Base-by-base conservation (phyloP, 2,329 filamentous ascomycete genomes). In the Aspergillus clavatus region DNA sequence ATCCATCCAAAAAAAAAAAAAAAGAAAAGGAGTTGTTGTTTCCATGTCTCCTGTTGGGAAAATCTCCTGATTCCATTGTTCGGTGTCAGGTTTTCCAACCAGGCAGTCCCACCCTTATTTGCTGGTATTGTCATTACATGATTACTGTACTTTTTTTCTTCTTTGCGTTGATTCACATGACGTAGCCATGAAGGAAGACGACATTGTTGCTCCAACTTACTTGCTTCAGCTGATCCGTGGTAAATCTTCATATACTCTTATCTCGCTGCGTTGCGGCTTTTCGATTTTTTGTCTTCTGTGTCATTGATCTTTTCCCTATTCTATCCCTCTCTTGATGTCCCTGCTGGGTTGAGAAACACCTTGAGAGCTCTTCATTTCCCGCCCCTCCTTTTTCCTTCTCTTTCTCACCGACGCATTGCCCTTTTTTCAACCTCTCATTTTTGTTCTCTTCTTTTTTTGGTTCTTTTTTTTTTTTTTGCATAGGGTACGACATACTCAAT, bases 161-260 rank as follows among this genome's bases (percentile, higher is more conserved):
- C 8, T 26, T 46, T 39, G 45, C 44, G 35, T 36, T 44, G 38
- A 41, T 57, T 58, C 61, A 61, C 59, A 64, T 65, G 62, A 65
- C 62, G 62, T 65, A 62, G 57, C 48, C 51, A 58, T 64, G 58
- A 62, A 48, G 52, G 54, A 52, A 35, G 31, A 11, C n/a, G n/a
- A n/a, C n/a, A n/a, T n/a, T n/a, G n/a, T n/a, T n/a, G n/a, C n/a
- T n/a, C n/a, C n/a, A n/a, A n/a, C n/a, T n/a, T n/a, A n/a, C n/a
- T n/a, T n/a, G n/a, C n/a, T n/a, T n/a, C n/a, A n/a, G n/a, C 5
- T 18, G 31, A 35, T 35, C 31, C 18, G 7, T 21, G 31, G 31
- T 35, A 35, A 10, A 35, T 47, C 42, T 49, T 40, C 50, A 46
- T 38, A 31, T 44, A 43, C 43, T 44, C 46, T 51, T 43, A 42